These are phyloP conservation scores for Perkinsus chesapeaki DNA, from an alignment of 169 alveolate species.

Conservation along the genomic window DNA sequence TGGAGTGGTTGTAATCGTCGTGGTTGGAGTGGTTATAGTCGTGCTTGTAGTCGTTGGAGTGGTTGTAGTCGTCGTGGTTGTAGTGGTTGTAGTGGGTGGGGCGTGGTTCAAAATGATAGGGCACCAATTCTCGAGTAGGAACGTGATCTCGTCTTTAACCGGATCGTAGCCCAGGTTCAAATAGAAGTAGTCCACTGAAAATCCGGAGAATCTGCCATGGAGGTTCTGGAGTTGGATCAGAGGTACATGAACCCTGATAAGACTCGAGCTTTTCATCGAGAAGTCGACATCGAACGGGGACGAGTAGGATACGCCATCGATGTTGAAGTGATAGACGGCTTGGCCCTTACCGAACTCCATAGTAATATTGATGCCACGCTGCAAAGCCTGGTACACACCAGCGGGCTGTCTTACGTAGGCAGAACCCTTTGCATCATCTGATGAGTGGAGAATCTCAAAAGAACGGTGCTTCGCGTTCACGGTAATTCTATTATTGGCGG, in stretches of 20 bases:
- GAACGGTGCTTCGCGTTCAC: background rate
- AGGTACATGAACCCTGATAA: background rate
- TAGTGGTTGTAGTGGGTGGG: too few relatives aligned
- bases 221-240: background rate
- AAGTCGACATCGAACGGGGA: background rate
- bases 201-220: background rate
- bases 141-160: background rate
- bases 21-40: too few relatives aligned
- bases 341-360: background rate
- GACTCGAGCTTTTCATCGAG: background rate
- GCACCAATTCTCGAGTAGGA: background rate
- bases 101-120: too few relatives aligned
- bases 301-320: background rate
- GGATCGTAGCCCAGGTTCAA: background rate
- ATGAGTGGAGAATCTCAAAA: background rate
- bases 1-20: too few relatives aligned
- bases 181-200: background rate
- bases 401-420: background rate
- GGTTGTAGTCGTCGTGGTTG: too few relatives aligned
- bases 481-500: background rate
- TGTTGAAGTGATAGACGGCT: background rate
- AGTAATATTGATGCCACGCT: background rate
- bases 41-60: too few relatives aligned
- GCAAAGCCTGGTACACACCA: background rate
- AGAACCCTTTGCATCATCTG: background rate